phyloP scores from a whole-genome alignment of 129 eudicot genomes.

The Tagetes erecta region DNA sequence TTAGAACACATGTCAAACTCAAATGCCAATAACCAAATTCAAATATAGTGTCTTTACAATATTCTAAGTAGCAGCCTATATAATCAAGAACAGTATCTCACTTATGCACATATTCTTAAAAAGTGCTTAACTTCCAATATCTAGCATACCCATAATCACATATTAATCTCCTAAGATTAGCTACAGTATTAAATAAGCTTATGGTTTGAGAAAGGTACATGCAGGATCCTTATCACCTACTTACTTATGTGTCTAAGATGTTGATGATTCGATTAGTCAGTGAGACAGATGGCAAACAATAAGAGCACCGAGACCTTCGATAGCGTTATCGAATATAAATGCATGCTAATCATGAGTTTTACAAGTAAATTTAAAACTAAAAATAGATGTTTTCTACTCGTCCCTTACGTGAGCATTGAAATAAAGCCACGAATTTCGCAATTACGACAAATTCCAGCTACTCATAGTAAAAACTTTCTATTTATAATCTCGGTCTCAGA shows the following conservation, averaged over 20 bases:
- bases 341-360: slow-evolving; percentile 38
- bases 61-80: neutral
- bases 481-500: too few relatives aligned
- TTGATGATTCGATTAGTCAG: slow-evolving; percentile 28
- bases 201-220: slow-evolving; percentile 19
- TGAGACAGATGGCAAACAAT: slow-evolving; percentile 35
- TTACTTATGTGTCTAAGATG: slow-evolving; percentile 32
- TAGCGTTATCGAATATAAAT: slow-evolving; percentile 34
- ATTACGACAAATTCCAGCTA: too few relatives aligned
- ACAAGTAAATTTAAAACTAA: slow-evolving; percentile 36
- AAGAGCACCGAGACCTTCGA: slow-evolving; percentile 27
- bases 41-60: neutral
- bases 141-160: slow-evolving; percentile 4
- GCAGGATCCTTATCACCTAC: slow-evolving; percentile 25
- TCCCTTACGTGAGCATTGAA: slow-evolving; percentile 29
- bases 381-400: slow-evolving; percentile 18
- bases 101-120: slow-evolving; percentile 15
- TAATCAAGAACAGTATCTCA: slow-evolving; percentile 1
- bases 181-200: slow-evolving; percentile 18
- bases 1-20: slow-evolving; percentile 24
- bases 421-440: slow-evolving; percentile 21
- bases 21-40: slow-evolving; percentile 18
- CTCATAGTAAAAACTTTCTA: too few relatives aligned
- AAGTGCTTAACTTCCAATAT: slow-evolving; percentile 4
- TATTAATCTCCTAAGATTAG: neutral